Evolutionary conservation across 129 eudicot species (phyloP).

Genomic region (Pittosporum tobira): DNA sequence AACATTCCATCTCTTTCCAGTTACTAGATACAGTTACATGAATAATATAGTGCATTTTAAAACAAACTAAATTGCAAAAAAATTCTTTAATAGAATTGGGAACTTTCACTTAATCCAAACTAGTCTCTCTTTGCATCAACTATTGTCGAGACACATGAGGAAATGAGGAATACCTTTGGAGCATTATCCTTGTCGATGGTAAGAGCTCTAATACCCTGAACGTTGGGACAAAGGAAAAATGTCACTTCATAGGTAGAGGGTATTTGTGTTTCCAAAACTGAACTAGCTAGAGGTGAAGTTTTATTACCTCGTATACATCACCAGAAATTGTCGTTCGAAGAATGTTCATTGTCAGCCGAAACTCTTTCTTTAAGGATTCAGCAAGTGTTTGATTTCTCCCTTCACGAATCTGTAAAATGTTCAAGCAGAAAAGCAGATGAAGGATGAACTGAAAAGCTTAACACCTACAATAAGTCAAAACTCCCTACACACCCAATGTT

Average conservation of each 20-base stretch:
- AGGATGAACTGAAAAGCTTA: not conserved
- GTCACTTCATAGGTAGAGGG: not conserved
- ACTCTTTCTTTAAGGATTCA: constrained; percentile 85
- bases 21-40: not conserved
- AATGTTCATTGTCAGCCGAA: constrained; percentile 69
- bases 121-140: not conserved
- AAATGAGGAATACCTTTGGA: constrained; percentile 56
- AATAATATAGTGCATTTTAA: not conserved
- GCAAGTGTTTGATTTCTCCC: constrained; percentile 76
- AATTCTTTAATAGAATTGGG: not conserved
- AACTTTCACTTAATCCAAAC: not conserved
- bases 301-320: constrained; percentile 88
- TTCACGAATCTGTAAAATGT: constrained; percentile 58
- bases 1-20: not conserved
- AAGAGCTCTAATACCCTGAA: constrained; percentile 86
- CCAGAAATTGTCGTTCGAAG: constrained; percentile 54
- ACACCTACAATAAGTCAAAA: too few relatives aligned
- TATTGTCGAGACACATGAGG: not conserved
- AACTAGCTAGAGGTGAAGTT: not conserved
- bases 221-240: constrained; percentile 1
- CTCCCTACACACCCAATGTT: too few relatives aligned
- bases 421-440: not conserved
- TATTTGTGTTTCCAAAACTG: not conserved
- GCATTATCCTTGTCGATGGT: constrained; percentile 81
- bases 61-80: not conserved